phyloP scores from a whole-genome alignment of 345 rosid species.

The Citrus australasica region DNA sequence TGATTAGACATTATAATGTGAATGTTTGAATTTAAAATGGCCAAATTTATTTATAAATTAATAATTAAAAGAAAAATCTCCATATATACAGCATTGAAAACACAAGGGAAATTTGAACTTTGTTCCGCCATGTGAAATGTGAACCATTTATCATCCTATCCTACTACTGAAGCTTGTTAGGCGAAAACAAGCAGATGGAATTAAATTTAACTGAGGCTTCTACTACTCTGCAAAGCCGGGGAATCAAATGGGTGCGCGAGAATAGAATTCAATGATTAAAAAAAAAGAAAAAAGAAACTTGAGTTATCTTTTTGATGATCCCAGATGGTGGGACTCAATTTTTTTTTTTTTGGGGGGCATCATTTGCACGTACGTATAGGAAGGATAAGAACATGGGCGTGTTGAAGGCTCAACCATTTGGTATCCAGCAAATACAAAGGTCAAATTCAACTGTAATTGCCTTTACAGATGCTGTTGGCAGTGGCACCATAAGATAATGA shows the following conservation, averaged over 20 bases:
- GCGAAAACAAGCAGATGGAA: too few species aligned
- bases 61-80: too few species aligned
- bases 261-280: too few species aligned
- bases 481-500: conserved; percentile 18
- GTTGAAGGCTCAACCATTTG: background rate
- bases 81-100: too few species aligned
- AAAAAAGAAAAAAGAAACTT: background rate
- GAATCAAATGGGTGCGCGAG: background rate
- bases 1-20: too few species aligned
- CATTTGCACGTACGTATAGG: background rate
- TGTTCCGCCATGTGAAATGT: too few species aligned
- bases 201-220: background rate
- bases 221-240: conserved; percentile 25
- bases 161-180: too few species aligned
- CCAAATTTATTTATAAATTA: too few species aligned
- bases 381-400: conserved; percentile 6
- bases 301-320: conserved; percentile 25
- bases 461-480: conserved; percentile 39
- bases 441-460: conserved; percentile 30
- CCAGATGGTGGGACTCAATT: conserved; percentile 31
- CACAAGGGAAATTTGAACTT: too few species aligned
- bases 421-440: conserved; percentile 25
- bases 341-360: background rate
- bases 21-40: too few species aligned
- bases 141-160: too few species aligned